These are phyloP conservation scores for Phytophthora cryptogea DNA, from an alignment of 352 stramenopile genomes.

Conservation along the genomic window DNA sequence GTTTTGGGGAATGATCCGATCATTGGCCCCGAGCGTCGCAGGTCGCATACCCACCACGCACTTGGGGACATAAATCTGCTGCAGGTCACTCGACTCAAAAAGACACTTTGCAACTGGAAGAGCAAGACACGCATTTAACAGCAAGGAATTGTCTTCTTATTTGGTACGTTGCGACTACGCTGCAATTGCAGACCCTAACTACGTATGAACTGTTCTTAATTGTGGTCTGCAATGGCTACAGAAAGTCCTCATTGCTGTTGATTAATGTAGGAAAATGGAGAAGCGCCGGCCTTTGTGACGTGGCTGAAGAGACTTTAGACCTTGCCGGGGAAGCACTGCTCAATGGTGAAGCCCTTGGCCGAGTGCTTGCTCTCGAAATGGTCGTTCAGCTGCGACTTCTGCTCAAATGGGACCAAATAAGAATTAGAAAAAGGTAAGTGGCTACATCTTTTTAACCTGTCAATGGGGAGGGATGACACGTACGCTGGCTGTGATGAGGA, in stretches of 20 bases:
- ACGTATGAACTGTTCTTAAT: neutral
- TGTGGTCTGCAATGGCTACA: neutral
- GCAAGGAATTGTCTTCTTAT: neutral
- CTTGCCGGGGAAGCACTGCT: slow-evolving; percentile 68
- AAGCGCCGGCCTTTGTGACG: neutral
- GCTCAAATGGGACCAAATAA: slow-evolving; percentile 7
- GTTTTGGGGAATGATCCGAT: slow-evolving; percentile 26
- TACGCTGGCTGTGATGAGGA: slow-evolving; percentile 86
- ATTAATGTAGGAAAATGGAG: slow-evolving; percentile 2
- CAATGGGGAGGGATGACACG: slow-evolving; percentile 17
- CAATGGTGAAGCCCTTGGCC: slow-evolving; percentile 75
- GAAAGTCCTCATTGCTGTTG: neutral
- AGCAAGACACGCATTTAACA: no score
- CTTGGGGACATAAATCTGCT: slow-evolving; percentile 32
- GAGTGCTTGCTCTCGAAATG: slow-evolving; percentile 85
- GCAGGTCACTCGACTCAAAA: slow-evolving; percentile 7
- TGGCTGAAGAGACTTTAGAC: slow-evolving; percentile 8
- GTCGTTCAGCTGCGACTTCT: slow-evolving; percentile 76
- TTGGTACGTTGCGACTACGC: no score
- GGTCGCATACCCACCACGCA: slow-evolving; percentile 19
- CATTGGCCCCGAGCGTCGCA: slow-evolving; percentile 5
- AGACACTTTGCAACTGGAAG: neutral
- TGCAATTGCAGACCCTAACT: no score
- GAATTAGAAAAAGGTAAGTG: neutral
- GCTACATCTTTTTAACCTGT: neutral